Conservation (phyloP, 192 early-diverging fungal species). For the Podila clonocystis region DNA sequence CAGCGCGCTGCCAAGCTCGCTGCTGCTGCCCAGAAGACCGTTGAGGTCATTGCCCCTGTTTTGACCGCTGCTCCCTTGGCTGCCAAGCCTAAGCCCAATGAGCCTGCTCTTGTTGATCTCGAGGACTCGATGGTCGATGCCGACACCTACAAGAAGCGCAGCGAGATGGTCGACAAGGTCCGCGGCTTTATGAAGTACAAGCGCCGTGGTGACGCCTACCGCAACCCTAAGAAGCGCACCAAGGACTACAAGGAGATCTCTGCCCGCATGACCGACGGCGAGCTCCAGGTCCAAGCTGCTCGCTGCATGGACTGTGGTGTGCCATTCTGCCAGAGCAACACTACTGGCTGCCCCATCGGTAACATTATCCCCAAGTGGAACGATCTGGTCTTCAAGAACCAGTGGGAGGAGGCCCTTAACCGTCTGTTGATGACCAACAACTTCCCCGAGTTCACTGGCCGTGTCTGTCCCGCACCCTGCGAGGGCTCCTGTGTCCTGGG, state of each 20-base stretch:
- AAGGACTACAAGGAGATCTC: conserved; percentile 97
- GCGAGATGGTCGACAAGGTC: conserved; percentile 89
- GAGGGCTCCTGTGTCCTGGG: conserved; percentile 97
- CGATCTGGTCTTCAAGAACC: conserved; percentile 94
- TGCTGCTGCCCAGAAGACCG: conserved; percentile 21
- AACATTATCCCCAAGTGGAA: conserved; percentile 99
- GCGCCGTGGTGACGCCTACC: conserved; percentile 88
- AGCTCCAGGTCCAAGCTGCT: conserved; percentile 93
- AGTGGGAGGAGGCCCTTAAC: conserved; percentile 95
- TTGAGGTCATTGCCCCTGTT: conserved; percentile 37
- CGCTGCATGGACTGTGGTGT: conserved; percentile 99
- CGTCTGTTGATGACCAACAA: conserved; percentile 97
- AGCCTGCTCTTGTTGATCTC: conserved; percentile 81
- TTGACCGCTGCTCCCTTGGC: conserved; percentile 48
- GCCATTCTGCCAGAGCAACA: conserved; percentile 98
- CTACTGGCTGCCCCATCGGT: conserved; percentile 94
- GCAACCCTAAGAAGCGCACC: conserved; percentile 81
- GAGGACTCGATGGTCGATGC: conserved; percentile 91
- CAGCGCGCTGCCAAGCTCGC: conserved; percentile 60
- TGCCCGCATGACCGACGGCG: conserved; percentile 79
- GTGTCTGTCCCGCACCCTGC: conserved; percentile 98
- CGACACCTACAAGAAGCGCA: conserved; percentile 72
- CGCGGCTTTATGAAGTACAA: conserved; percentile 96
- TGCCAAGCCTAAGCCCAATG: conserved; percentile 54
- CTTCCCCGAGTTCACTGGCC: conserved; percentile 99